These are phyloP conservation scores for Pueraria montana DNA, from an alignment of 306 rosid genomes.

Conservation along the genomic window DNA sequence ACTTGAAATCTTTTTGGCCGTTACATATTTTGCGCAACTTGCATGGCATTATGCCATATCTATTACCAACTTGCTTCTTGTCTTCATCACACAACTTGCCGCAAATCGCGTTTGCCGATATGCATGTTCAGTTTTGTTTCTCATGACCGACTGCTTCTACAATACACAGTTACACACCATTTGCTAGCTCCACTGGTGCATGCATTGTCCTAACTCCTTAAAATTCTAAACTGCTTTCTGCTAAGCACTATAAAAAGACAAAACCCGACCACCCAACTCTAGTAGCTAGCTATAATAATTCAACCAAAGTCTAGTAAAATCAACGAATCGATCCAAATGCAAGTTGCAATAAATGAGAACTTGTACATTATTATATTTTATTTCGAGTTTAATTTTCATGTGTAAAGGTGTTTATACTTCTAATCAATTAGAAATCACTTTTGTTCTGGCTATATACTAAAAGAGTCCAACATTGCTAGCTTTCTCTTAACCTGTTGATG, in stretches of 20 bases:
- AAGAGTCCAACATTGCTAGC: too few species aligned
- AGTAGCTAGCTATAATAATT: background rate
- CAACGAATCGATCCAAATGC: background rate
- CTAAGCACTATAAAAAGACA: background rate
- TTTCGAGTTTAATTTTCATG: too few species aligned
- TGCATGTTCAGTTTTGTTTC: background rate
- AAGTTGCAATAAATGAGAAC: background rate
- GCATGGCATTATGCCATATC: background rate
- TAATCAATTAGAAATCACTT: too few species aligned
- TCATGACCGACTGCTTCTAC: too few species aligned
- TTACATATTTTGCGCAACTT: constrained; percentile 1
- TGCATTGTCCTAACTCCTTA: too few species aligned
- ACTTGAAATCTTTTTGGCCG: too few species aligned
- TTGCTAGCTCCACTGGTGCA: too few species aligned
- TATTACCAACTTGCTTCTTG: background rate
- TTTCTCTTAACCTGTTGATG: too few species aligned
- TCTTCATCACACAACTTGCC: background rate
- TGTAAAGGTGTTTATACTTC: too few species aligned
- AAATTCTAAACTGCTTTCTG: constrained; percentile 1
- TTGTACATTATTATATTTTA: background rate
- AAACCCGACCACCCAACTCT: background rate
- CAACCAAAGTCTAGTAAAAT: constrained; percentile 24
- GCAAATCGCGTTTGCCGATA: background rate
- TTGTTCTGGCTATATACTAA: too few species aligned
- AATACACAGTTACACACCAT: too few species aligned